phyloP scores from a whole-genome alignment of 805 yeast genomes.

The Starmerella stigmatis region DNA sequence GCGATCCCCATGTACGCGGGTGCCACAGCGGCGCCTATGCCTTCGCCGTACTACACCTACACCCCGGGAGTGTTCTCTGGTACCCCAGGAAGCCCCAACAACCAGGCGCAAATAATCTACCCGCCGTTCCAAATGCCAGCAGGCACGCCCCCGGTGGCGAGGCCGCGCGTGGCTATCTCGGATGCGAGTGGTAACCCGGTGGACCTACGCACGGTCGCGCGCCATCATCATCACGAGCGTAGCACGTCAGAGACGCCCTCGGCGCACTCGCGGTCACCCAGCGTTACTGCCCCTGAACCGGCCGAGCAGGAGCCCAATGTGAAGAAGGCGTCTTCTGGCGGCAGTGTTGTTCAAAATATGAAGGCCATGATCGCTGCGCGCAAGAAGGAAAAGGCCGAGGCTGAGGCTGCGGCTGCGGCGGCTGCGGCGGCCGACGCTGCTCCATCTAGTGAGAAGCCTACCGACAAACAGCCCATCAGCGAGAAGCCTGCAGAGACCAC shows the following conservation, averaged over 20 bases:
- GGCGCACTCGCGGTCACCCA: neutral
- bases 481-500: no score
- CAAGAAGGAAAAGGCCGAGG: slow-evolving; percentile 14
- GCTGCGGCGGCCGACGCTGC: neutral
- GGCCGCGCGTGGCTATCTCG: slow-evolving; percentile 11
- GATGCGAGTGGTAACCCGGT: slow-evolving; percentile 16
- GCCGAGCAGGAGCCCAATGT: slow-evolving; percentile 2
- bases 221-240: neutral
- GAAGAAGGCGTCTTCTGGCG: slow-evolving; percentile 11
- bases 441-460: no score
- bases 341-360: slow-evolving; percentile 15
- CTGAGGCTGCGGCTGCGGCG: slow-evolving; percentile 17
- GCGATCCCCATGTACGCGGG: neutral
- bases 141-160: neutral
- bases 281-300: neutral
- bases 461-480: no score
- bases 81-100: slow-evolving; percentile 1
- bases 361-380: slow-evolving; percentile 14
- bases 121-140: slow-evolving; percentile 1
- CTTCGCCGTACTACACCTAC: neutral
- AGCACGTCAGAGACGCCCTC: neutral
- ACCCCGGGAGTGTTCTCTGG: neutral
- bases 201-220: slow-evolving; percentile 3
- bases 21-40: neutral
- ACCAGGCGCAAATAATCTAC: neutral